These are phyloP conservation scores for Cercospora sojina DNA, from an alignment of 2,329 filamentous ascomycete species.

Conservation along the genomic window DNA sequence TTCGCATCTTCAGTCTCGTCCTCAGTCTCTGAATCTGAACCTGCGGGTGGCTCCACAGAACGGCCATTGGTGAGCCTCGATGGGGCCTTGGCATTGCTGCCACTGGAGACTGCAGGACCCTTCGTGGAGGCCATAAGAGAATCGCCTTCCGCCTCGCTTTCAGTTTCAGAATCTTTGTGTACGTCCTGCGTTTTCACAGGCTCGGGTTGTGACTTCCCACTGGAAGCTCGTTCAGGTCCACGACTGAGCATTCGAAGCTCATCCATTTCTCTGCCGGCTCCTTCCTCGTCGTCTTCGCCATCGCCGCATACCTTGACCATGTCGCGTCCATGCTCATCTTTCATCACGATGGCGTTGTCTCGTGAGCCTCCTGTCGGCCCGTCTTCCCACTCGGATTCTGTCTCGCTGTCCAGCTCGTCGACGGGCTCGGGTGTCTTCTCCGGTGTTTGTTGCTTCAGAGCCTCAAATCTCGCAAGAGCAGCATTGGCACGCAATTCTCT, in stretches of 20 bases:
- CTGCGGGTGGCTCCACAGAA: not conserved
- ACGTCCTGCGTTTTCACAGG: slow-evolving; percentile 3
- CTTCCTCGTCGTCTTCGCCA: slow-evolving; percentile 57
- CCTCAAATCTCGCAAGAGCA: slow-evolving; percentile 70
- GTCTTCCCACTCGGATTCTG: slow-evolving; percentile 40
- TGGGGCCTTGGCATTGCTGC: not conserved
- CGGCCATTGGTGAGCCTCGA: not conserved
- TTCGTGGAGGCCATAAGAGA: not conserved
- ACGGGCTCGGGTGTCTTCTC: slow-evolving; percentile 38
- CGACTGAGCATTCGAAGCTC: slow-evolving; percentile 59
- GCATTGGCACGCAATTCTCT: slow-evolving; percentile 74
- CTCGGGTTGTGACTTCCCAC: not conserved
- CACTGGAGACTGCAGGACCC: not conserved
- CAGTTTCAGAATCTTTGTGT: slow-evolving; percentile 32
- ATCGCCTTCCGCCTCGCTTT: slow-evolving; percentile 28
- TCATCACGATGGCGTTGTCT: slow-evolving; percentile 55
- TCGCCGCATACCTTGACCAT: slow-evolving; percentile 76
- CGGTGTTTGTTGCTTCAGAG: slow-evolving; percentile 37
- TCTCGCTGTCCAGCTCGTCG: slow-evolving; percentile 51
- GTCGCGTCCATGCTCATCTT: slow-evolving; percentile 61
- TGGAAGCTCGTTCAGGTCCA: slow-evolving; percentile 1
- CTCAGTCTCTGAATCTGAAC: slow-evolving; percentile 23
- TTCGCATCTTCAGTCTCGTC: slow-evolving; percentile 8
- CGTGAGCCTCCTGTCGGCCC: slow-evolving; percentile 57
- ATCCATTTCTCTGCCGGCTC: slow-evolving; percentile 60